Conservation (phyloP, 768 basidiomycete genomes). For the Amanita molliuscula region DNA sequence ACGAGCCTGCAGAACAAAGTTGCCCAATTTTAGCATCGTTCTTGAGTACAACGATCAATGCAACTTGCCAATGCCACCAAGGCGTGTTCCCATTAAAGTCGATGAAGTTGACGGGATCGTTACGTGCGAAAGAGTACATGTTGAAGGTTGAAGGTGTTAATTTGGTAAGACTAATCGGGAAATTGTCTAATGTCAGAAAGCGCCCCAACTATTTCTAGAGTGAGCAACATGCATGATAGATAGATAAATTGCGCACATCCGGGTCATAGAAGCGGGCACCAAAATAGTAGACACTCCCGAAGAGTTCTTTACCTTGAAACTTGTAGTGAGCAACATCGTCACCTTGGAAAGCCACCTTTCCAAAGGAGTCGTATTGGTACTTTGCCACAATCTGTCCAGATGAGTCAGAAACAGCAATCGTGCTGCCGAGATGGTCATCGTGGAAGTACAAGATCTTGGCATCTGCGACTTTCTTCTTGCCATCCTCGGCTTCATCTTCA, state of each 20-base stretch:
- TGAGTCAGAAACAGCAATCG: neutral
- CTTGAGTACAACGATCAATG: neutral
- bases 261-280: neutral
- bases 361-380: neutral
- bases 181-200: neutral
- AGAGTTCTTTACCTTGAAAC: neutral
- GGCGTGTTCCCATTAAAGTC: conserved; percentile 10
- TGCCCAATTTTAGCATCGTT: neutral
- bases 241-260: neutral
- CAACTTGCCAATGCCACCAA: conserved; percentile 10
- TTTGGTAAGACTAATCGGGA: neutral
- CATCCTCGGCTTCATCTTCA: too few species aligned
- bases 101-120: conserved; percentile 9
- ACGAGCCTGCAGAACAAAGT: too few species aligned
- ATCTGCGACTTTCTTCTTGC: neutral
- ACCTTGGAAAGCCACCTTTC: neutral
- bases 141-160: conserved; percentile 4
- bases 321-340: neutral
- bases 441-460: neutral
- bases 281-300: neutral
- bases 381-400: neutral
- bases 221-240: neutral
- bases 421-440: neutral
- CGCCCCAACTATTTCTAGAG: neutral
- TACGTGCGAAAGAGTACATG: conserved; percentile 7